These are phyloP conservation scores for Trichoderma sp. DNA, from an alignment of 2,329 filamentous ascomycete genomes.

Conservation along the genomic window DNA sequence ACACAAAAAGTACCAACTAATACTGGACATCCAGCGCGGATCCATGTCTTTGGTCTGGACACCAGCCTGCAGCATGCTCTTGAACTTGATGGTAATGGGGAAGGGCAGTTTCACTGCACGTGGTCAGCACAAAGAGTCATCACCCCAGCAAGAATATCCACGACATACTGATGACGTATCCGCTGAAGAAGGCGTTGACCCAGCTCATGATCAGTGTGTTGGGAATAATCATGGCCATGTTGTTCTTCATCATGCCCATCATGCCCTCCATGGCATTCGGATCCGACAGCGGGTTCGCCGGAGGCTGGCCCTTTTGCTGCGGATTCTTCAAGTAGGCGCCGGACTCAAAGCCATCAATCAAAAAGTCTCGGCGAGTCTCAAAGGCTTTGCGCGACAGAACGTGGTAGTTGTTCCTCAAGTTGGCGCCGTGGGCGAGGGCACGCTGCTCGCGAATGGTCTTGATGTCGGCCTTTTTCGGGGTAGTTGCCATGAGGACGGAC, in stretches of 20 bases:
- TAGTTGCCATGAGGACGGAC: slow-evolving; percentile 81
- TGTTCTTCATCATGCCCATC: slow-evolving; percentile 99
- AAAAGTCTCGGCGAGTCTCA: slow-evolving; percentile 74
- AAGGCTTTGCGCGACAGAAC: slow-evolving; percentile 79
- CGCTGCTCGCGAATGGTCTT: slow-evolving; percentile 83
- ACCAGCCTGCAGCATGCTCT: slow-evolving; percentile 97
- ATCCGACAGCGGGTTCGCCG: slow-evolving; percentile 92
- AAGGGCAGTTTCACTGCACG: slow-evolving; percentile 87
- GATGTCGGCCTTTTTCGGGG: slow-evolving; percentile 79
- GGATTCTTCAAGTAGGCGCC: slow-evolving; percentile 90
- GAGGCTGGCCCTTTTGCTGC: slow-evolving; percentile 79
- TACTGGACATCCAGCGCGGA: slow-evolving; percentile 95
- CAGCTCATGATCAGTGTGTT: slow-evolving; percentile 99
- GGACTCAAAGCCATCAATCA: slow-evolving; percentile 79
- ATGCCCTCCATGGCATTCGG: slow-evolving; percentile 98
- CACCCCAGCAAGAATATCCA: background rate
- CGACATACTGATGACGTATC: slow-evolving; percentile 87
- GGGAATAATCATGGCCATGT: slow-evolving; percentile 99
- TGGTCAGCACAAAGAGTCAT: slow-evolving; percentile 29
- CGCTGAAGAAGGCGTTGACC: slow-evolving; percentile 99
- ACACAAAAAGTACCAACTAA: slow-evolving; percentile 98
- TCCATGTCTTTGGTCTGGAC: slow-evolving; percentile 96
- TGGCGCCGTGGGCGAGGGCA: slow-evolving; percentile 78
- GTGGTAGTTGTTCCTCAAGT: slow-evolving; percentile 79
- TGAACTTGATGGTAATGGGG: slow-evolving; percentile 97